A percentile compares a stretch with the other conserved stretches of the same genome.
phyloP scores from a whole-genome alignment of 345 rosid species.

The Salix arbutifolia region DNA sequence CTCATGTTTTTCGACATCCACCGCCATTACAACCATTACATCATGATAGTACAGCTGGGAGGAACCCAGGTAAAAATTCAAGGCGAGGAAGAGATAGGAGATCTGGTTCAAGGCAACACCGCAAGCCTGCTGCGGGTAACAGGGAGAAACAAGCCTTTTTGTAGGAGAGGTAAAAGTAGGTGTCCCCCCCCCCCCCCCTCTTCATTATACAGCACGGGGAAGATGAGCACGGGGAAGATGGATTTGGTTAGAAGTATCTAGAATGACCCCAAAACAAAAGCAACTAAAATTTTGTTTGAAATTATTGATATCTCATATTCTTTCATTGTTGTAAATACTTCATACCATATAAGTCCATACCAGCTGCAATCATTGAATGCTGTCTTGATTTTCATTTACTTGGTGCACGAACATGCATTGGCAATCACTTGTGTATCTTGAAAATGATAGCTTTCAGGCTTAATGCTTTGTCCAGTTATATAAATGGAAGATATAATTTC shows the following conservation, averaged over 20 bases:
- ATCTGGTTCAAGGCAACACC: slow-evolving; percentile 52
- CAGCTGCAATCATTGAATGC: slow-evolving; percentile 5
- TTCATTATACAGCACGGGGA: background rate
- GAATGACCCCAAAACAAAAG: background rate
- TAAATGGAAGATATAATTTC: background rate
- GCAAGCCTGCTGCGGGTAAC: slow-evolving; percentile 49
- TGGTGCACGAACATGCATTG: background rate
- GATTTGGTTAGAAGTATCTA: background rate
- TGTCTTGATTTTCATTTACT: background rate
- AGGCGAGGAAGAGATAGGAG: slow-evolving; percentile 49
- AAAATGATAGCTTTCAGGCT: background rate
- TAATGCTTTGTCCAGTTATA: background rate
- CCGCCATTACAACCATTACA: slow-evolving; percentile 27
- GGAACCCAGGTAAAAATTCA: slow-evolving; percentile 34
- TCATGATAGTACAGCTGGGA: slow-evolving; percentile 17
- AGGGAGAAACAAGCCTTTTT: slow-evolving; percentile 25
- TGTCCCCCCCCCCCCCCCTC: background rate
- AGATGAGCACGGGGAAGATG: background rate
- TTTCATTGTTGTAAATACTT: slow-evolving; percentile 27
- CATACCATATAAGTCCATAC: slow-evolving; percentile 7
- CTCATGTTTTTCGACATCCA: slow-evolving; percentile 20
- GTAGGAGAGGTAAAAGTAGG: slow-evolving; percentile 4
- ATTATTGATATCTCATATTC: slow-evolving; percentile 19
- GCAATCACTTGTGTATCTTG: background rate
- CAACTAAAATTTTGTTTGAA: slow-evolving; percentile 11